Conservation (phyloP, 495 filamentous ascomycete species). For the Annulohypoxylon nitens region DNA sequence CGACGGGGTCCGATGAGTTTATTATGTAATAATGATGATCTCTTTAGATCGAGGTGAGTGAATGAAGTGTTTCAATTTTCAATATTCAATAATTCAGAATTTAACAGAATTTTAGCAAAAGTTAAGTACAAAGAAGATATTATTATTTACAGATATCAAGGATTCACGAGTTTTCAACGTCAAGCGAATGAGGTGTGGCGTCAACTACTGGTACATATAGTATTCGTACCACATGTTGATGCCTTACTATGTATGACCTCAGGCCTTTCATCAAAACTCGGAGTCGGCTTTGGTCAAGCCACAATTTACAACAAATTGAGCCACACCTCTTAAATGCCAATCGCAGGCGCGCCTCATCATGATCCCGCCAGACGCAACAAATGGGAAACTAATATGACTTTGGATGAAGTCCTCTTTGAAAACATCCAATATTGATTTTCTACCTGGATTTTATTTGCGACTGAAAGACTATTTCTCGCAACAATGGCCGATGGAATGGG, state of each 20-base stretch:
- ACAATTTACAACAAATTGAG: not conserved
- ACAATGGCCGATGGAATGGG: constrained; percentile 36
- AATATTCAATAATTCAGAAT: not conserved
- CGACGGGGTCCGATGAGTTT: not conserved
- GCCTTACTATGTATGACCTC: not conserved
- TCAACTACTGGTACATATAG: not conserved
- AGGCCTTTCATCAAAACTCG: not conserved
- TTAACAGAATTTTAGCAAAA: not conserved
- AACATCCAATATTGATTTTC: not conserved
- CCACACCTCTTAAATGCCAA: constrained; percentile 22
- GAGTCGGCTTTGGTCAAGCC: constrained; percentile 5
- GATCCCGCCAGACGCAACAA: not conserved
- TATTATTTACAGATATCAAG: not conserved
- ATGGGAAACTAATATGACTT: not conserved
- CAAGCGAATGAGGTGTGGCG: not conserved
- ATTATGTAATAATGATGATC: constrained; percentile 20
- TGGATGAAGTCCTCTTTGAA: not conserved
- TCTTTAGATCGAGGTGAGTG: not conserved
- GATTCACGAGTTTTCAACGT: not conserved
- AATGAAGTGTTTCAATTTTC: not conserved
- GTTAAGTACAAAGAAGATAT: not conserved
- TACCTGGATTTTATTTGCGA: not conserved
- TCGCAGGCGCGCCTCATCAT: not conserved
- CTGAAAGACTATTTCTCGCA: not conserved
- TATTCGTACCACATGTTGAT: not conserved